Percentiles rank a stretch among this genome's conserved stretches.
Conservation (phyloP, 2,329 filamentous ascomycete species). For the Hyphodiscus sp. region DNA sequence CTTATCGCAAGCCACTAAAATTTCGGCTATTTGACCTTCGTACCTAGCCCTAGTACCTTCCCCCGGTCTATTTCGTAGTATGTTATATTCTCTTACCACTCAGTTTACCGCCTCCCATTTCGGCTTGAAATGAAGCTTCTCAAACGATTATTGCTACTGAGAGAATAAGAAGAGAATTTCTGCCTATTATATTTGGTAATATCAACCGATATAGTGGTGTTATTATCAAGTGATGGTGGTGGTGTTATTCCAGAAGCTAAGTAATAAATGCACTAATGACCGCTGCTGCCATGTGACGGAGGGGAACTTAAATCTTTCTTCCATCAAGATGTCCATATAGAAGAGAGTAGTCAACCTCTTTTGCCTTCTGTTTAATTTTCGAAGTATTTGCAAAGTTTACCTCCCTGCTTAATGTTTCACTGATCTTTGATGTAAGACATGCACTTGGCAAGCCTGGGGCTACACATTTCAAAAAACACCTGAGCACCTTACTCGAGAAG, state of each 20-base stretch:
- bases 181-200: too few relatives aligned
- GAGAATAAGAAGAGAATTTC: too few relatives aligned
- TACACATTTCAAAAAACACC: conserved; percentile 64
- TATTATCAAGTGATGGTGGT: too few relatives aligned
- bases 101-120: too few relatives aligned
- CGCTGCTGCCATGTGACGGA: conserved; percentile 2
- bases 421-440: too few relatives aligned
- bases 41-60: background rate
- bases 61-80: too few relatives aligned
- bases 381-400: background rate
- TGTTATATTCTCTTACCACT: too few relatives aligned
- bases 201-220: too few relatives aligned
- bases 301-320: background rate
- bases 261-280: background rate
- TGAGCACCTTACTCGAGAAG: conserved; percentile 53
- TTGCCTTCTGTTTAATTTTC: background rate
- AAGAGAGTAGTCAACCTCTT: background rate
- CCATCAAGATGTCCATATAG: background rate
- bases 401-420: too few relatives aligned
- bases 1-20: background rate
- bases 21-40: background rate
- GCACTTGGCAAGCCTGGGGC: conserved; percentile 44
- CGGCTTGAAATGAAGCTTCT: too few relatives aligned
- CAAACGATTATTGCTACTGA: too few relatives aligned
- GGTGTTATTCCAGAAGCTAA: background rate